These are phyloP conservation scores for Alternaria sp. DNA, from an alignment of 2,329 filamentous ascomycete genomes.

Conservation along the genomic window DNA sequence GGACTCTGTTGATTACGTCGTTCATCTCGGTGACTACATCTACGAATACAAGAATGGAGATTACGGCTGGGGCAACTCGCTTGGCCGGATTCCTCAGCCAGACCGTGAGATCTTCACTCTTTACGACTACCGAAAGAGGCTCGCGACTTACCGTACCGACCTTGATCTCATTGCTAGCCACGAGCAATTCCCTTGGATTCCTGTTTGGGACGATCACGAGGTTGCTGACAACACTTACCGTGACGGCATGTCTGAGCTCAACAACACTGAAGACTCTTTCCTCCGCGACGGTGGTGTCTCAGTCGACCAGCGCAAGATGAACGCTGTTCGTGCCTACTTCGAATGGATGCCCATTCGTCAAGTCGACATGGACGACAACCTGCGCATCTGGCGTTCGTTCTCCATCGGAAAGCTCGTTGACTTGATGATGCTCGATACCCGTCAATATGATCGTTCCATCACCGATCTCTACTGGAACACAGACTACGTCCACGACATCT, in stretches of 20 bases:
- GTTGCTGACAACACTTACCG: constrained; percentile 52
- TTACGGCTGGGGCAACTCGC: constrained; percentile 44
- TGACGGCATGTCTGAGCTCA: constrained; percentile 49
- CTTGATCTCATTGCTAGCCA: constrained; percentile 49
- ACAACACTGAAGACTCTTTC: constrained; percentile 55
- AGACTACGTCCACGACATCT: constrained; percentile 67
- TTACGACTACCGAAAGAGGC: constrained; percentile 54
- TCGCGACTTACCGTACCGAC: constrained; percentile 51
- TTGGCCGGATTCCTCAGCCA: constrained; percentile 42
- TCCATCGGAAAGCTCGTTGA: constrained; percentile 52
- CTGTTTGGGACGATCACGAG: constrained; percentile 56
- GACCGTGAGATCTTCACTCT: constrained; percentile 50
- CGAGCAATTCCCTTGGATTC: constrained; percentile 53
- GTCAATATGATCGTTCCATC: constrained; percentile 53
- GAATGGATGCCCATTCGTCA: constrained; percentile 55
- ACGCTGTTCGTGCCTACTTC: constrained; percentile 54
- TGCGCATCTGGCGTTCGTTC: constrained; percentile 53
- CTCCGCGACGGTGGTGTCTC: constrained; percentile 47
- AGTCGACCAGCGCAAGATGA: constrained; percentile 56
- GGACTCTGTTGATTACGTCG: constrained; percentile 53
- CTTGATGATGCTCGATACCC: constrained; percentile 53
- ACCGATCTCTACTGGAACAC: constrained; percentile 63
- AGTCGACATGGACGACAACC: constrained; percentile 53
- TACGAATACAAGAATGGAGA: constrained; percentile 51
- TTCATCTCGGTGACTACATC: constrained; percentile 53